phyloP scores from a whole-genome alignment of 106 monocot genomes.

The Narthecium ossifragum region DNA sequence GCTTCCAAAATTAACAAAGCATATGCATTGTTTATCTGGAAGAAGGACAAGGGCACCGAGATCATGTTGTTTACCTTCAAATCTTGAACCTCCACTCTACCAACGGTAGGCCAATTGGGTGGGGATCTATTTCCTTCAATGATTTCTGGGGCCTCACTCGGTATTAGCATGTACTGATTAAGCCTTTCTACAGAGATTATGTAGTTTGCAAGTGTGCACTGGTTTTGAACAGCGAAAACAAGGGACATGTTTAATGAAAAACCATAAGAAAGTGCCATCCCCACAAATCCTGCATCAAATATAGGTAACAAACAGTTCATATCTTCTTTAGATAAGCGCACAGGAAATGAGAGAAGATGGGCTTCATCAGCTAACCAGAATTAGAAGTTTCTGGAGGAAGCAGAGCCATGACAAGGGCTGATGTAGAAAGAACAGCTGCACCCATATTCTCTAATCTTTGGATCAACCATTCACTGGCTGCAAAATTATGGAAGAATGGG shows the following conservation, averaged over 20 bases:
- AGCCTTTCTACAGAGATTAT: conserved; percentile 95
- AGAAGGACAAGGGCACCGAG: too few relatives aligned
- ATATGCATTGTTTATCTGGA: too few relatives aligned
- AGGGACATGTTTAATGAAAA: conserved; percentile 83
- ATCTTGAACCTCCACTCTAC: conserved; percentile 68
- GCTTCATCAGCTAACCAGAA: conserved; percentile 41
- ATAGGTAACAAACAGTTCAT: not conserved
- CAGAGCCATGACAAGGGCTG: conserved; percentile 83
- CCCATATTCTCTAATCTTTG: conserved; percentile 78
- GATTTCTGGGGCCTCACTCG: conserved; percentile 80
- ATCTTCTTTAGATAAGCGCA: too few relatives aligned
- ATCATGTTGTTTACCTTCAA: conserved; percentile 50
- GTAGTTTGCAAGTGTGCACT: conserved; percentile 73
- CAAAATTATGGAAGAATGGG: conserved; percentile 75
- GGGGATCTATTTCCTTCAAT: conserved; percentile 46
- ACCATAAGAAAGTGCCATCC: conserved; percentile 95
- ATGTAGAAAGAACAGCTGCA: conserved; percentile 71
- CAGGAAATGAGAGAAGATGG: not conserved
- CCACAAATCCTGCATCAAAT: conserved; percentile 68
- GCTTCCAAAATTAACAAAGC: not conserved
- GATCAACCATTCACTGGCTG: conserved; percentile 84
- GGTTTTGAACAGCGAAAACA: conserved; percentile 78
- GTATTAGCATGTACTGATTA: conserved; percentile 77
- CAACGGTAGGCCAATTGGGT: conserved; percentile 66
- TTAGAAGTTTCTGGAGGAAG: conserved; percentile 85